phyloP scores from a whole-genome alignment of 495 filamentous ascomycete species.

The Glarea lozoyensis region DNA sequence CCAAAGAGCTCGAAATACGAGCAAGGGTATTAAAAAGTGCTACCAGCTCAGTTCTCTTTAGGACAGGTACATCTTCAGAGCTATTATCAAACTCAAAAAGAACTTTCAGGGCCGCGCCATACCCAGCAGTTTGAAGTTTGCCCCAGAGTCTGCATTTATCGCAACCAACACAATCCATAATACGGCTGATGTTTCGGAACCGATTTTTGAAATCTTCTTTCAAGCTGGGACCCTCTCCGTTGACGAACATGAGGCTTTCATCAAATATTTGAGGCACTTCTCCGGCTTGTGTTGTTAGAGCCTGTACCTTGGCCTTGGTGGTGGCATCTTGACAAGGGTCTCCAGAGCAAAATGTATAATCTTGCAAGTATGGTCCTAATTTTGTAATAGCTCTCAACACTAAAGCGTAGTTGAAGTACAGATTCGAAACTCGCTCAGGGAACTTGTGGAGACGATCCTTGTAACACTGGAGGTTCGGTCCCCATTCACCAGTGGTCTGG shows the following conservation, averaged over 20 bases:
- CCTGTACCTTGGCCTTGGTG: conserved; percentile 71
- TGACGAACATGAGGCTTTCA: conserved; percentile 86
- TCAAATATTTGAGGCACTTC: conserved; percentile 77
- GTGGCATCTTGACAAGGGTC: conserved; percentile 67
- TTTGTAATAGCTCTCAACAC: conserved; percentile 85
- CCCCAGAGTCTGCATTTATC: conserved; percentile 99
- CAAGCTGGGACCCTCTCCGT: conserved; percentile 56
- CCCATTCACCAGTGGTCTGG: conserved; percentile 89
- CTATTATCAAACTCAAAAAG: conserved; percentile 88
- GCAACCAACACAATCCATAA: conserved; percentile 99
- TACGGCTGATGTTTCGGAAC: conserved; percentile 87
- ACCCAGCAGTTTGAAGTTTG: conserved; percentile 92
- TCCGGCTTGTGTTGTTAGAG: conserved; percentile 58
- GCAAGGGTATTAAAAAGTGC: conserved; percentile 90
- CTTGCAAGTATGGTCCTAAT: conserved; percentile 70
- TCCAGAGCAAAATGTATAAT: conserved; percentile 88
- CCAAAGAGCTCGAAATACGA: conserved; percentile 69
- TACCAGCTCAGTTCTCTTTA: conserved; percentile 86
- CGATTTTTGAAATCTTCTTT: conserved; percentile 98
- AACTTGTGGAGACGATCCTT: conserved; percentile 69
- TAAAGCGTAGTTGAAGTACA: conserved; percentile 98
- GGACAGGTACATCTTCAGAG: conserved; percentile 55
- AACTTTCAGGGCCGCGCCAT: conserved; percentile 90
- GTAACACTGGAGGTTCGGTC: conserved; percentile 87
- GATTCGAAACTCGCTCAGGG: conserved; percentile 88